Conservation (phyloP, 2,329 filamentous ascomycete genomes). For the Cercospora sp. region DNA sequence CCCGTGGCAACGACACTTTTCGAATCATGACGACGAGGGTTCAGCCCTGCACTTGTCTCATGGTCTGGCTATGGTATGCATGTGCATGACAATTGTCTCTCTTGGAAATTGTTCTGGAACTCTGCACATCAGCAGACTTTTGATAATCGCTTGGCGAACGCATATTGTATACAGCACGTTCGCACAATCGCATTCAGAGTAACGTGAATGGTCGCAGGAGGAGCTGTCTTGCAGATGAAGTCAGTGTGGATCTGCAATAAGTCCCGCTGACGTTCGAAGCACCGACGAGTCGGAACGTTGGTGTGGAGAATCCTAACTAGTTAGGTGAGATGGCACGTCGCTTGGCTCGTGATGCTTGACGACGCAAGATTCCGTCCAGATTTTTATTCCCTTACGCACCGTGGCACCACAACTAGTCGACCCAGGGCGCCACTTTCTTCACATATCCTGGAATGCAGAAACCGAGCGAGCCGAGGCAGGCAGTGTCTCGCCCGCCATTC, state of each 20-base stretch:
- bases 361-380: conserved; percentile 1
- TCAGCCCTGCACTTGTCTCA: conserved; percentile 6
- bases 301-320: conserved; percentile 4
- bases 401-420: neutral
- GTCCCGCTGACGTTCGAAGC: conserved; percentile 11
- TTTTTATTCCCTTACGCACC: neutral
- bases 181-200: neutral
- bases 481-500: neutral
- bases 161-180: neutral
- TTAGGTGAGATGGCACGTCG: neutral
- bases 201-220: conserved; percentile 1
- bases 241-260: conserved; percentile 10
- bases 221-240: conserved; percentile 1
- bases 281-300: neutral
- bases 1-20: neutral
- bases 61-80: neutral
- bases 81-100: neutral
- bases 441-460: neutral
- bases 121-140: neutral
- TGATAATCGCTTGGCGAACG: neutral
- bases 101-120: neutral
- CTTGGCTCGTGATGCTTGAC: conserved; percentile 12
- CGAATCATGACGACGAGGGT: neutral
- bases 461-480: neutral
- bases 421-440: neutral